These are phyloP conservation scores for Leavenworthia alabamica DNA, from an alignment of 345 rosid genomes.

Conservation along the genomic window DNA sequence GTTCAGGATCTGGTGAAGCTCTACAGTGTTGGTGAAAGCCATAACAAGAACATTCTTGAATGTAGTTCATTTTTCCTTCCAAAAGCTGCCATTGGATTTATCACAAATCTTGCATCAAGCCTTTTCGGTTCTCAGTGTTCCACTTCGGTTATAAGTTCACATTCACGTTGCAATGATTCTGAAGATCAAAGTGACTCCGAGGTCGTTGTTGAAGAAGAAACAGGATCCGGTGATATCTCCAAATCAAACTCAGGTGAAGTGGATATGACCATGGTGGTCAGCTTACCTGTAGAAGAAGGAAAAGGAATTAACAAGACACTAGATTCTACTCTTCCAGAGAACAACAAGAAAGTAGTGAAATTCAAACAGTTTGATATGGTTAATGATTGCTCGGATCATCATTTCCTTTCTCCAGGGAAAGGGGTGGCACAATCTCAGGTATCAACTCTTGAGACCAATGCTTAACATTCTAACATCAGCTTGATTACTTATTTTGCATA, in stretches of 20 bases:
- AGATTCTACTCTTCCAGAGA: conserved; percentile 16
- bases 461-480: neutral
- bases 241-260: conserved; percentile 35
- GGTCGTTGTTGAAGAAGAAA: conserved; percentile 27
- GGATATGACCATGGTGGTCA: conserved; percentile 15
- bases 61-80: conserved; percentile 49
- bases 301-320: conserved; percentile 25
- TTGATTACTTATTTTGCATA: neutral
- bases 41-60: conserved; percentile 27
- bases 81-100: conserved; percentile 59
- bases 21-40: conserved; percentile 29
- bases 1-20: conserved; percentile 46
- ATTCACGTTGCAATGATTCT: conserved; percentile 31
- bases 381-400: conserved; percentile 68
- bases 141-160: conserved; percentile 33
- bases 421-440: conserved; percentile 56
- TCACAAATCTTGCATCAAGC: conserved; percentile 46
- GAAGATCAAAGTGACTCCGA: conserved; percentile 36
- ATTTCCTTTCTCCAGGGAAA: conserved; percentile 48
- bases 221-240: conserved; percentile 31
- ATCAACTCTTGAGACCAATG: conserved; percentile 21
- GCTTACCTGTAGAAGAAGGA: conserved; percentile 32
- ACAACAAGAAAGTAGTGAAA: conserved; percentile 14
- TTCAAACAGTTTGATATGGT: conserved; percentile 75
- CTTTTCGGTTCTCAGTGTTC: conserved; percentile 51